Conservation (phyloP, 352 stramenopile genomes). For the Phytophthora macrochlamydospora region DNA sequence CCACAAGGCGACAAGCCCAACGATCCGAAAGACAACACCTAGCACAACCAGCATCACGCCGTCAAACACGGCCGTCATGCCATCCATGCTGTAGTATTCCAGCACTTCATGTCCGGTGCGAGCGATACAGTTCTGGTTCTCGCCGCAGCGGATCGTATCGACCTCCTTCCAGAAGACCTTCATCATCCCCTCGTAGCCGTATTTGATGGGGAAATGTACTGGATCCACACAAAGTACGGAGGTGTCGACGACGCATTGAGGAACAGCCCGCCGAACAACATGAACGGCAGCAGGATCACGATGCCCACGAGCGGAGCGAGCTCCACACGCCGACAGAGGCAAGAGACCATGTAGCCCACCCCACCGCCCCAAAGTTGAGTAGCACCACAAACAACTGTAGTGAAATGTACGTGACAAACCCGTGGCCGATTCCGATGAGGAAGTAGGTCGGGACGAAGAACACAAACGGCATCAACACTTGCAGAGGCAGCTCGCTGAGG, state of each 20-base stretch:
- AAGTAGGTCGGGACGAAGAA: constrained; percentile 39
- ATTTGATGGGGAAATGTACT: constrained; percentile 68
- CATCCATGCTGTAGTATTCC: constrained; percentile 50
- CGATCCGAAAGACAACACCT: constrained; percentile 36
- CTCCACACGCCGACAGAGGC: constrained; percentile 31
- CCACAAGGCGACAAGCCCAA: constrained; percentile 41
- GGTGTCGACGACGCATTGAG: constrained; percentile 43
- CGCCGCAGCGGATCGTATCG: constrained; percentile 39
- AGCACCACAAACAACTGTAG: constrained; percentile 37
- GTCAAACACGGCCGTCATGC: constrained; percentile 26
- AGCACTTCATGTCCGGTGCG: constrained; percentile 33
- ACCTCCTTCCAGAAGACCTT: constrained; percentile 50
- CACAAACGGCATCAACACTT: constrained; percentile 34
- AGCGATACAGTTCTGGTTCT: constrained; percentile 33
- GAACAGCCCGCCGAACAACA: constrained; percentile 57
- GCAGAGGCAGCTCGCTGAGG: constrained; percentile 39
- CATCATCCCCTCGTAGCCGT: constrained; percentile 50
- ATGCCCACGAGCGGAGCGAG: constrained; percentile 48
- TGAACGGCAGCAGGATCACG: constrained; percentile 49
- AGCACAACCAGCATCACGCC: constrained; percentile 39
- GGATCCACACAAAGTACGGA: constrained; percentile 59
- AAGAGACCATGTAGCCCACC: constrained; percentile 51
- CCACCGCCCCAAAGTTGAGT: constrained; percentile 34
- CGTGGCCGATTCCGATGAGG: constrained; percentile 28
- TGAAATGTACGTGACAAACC: constrained; percentile 20